Base-by-base conservation (phyloP, 1,284 basidiomycete genomes). In the Malassezia brasiliensis region DNA sequence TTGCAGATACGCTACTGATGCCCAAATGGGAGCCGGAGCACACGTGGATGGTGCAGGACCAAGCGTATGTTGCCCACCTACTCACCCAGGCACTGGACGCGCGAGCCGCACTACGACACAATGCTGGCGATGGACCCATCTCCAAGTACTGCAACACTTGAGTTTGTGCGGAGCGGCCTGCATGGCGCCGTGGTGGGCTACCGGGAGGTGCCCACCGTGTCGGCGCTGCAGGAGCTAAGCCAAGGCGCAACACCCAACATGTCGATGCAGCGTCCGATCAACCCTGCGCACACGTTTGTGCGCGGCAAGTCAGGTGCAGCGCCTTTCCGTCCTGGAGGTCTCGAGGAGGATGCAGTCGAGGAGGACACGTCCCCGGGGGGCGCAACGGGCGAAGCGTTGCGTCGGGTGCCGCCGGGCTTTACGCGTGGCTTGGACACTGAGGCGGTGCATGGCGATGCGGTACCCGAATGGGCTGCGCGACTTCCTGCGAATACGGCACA, bases 391-490 rank as follows among this genome's bases (percentile, higher is more conserved):
- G 86, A 51, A 83, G 66, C 64, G 39, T 70, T 78, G 22, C 65
- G 72, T 10, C 75, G 74, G 5, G 68, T 78, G 25, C 76, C 78
- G 1, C 78, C 78, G 8, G 78, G 78, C 14, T 77, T 79, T 57
- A 66, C 69, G 6, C 64, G 77, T 61, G 88, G 89, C 0, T 75
- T 89, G 50, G 77, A 87, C 51, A 45, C 42, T 7, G 25, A 12
- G 5, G 42, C 32, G n/a, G 32, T 9, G 6, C 78, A 6, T 82
- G 56, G n/a, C 37, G 44, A 6, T 12, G 37, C 25, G 17, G 22
- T 15, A 7, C 37, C 30, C 22, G 22, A 22, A 17, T 41, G 17
- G 40, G 32, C 25, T n/a, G 42, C 20, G 9, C 14, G 42, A 7
- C 25, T 50, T 0, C 34, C 32, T 17, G 39, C 32, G 8, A 61